Base-by-base conservation (phyloP, 345 rosid genomes). In the Capsella bursapastoris region DNA sequence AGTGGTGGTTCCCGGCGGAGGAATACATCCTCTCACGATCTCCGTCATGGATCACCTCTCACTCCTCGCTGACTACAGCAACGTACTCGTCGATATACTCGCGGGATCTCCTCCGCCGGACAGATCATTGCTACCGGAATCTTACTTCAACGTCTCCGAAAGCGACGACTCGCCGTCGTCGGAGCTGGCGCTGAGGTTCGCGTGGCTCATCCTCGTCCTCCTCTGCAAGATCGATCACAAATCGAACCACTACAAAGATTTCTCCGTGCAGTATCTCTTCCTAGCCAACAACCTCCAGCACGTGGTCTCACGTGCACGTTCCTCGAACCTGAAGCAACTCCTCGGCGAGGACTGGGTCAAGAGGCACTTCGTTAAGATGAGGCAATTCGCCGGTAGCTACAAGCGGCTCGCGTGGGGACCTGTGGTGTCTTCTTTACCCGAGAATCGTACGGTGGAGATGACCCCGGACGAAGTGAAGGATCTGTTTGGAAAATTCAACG, bases 261-360 rank as follows among this genome's bases (percentile, higher is more conserved):
- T 65, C 8, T 77, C 94, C 2, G 7, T 81, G 6, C 78, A 84
- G n/a, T 88, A 88, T 53, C 86, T 92, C 60, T 92, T 88, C 86
- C 68, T 92, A 10, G 82, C 92, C 0, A 92, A 88, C 85, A 92
- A 90, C 57, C 82, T 88, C 61, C 94, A 85, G 14, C 81, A 87
- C 82, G 83, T 90, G 22, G 76, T 86, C 18, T 69, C 82, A 10
- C 82, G 68, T 43, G 94, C 68, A 57, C 81, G 84, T 8, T 73
- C 84, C 34, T 92, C 97, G 8, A 85, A 88, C 62, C 82, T 90
- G 8, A 69, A 56, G 51, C 74, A 60, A 18, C 70, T 89, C 6
- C 86, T 87, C 45, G 96, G 97, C 11, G 87, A 84, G 22, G 92
- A 83, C 3, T 90, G 97, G 96, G 44, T 87, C 52, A 45, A 28